Conservation (phyloP, 2,329 filamentous ascomycete species). For the Neophaeococcomyces aloes region DNA sequence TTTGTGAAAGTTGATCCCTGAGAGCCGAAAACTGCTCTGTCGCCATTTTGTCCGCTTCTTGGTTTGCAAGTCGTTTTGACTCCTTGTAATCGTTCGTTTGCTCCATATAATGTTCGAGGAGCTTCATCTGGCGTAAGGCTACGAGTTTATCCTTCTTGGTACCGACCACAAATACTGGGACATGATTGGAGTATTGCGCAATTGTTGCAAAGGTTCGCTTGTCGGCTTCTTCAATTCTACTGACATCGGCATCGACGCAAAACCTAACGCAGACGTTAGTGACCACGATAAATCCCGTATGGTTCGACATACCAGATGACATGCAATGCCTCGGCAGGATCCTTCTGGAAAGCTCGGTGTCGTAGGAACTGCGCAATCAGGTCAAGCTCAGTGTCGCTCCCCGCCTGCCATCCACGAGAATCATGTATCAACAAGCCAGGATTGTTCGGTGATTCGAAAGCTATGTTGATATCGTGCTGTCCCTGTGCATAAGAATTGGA, state of each 20-base stretch:
- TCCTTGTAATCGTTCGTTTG: slow-evolving; percentile 19
- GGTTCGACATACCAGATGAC: slow-evolving; percentile 23
- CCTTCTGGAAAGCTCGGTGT: slow-evolving; percentile 23
- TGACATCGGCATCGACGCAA: slow-evolving; percentile 27
- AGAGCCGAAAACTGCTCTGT: slow-evolving; percentile 19
- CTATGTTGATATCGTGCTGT: slow-evolving; percentile 25
- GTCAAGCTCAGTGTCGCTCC: slow-evolving; percentile 26
- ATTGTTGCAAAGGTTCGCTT: slow-evolving; percentile 26
- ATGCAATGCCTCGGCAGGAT: slow-evolving; percentile 24
- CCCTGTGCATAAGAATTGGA: slow-evolving; percentile 23
- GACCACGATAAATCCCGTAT: neutral
- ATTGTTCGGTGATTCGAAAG: slow-evolving; percentile 25
- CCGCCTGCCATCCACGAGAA: slow-evolving; percentile 28
- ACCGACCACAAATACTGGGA: slow-evolving; percentile 27
- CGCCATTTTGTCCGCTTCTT: slow-evolving; percentile 15
- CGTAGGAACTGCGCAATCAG: slow-evolving; percentile 24
- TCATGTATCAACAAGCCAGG: slow-evolving; percentile 28
- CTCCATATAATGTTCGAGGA: slow-evolving; percentile 19
- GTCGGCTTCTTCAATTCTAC: slow-evolving; percentile 26
- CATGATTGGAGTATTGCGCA: slow-evolving; percentile 25
- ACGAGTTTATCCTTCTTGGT: slow-evolving; percentile 28
- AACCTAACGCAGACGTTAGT: slow-evolving; percentile 20
- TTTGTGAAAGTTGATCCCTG: slow-evolving; percentile 15
- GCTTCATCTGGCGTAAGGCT: slow-evolving; percentile 20
- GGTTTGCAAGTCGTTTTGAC: slow-evolving; percentile 20